Evolutionary conservation across 257 asterid species (phyloP), one percentile per base, ranked within the genome.

Genomic region (Misopates orontium): DNA sequence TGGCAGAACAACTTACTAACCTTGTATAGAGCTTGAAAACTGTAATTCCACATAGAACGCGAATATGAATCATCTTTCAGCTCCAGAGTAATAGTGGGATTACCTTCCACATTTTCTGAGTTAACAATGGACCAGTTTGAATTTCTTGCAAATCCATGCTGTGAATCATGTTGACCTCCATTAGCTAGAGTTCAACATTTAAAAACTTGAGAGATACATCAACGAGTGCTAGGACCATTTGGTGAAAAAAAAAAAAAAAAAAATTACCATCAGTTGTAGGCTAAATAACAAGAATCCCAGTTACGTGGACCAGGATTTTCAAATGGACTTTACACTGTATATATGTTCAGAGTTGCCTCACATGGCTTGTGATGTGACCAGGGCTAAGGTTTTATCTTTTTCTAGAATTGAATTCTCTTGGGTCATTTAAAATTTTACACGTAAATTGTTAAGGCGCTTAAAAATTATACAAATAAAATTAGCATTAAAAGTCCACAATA

Each of bases 141-240:
- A 73, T 94, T 94, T 79, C 99, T 88, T 52, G 96, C 99, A 85
- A 94, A 94, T 63, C 99, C 99, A 73, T 94, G 99, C 97, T 94
- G 96, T 61, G 36, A 73, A 73, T 61, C 66, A 75, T 45, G 67
- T 57, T 51, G 51, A 64, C 31, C 69, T 47, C 67, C 74, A 58
- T 67, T 47, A 78, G 69, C 63, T 36, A 47, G 64, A 40, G 60
- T 65, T 67, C 66, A 62, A 51, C 60, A 63, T 39, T 19, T 39
- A 70, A 14, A 51, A 72, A 68, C 58, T 71, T 66, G 71, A 61
- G 62, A 75, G 10, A 68, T 17, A 64, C 48, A 55, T 41, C 68
- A 50, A 16, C 14, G 61, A 68, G 3, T 50, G 49, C 4, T 28
- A 56, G 63, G 12, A 0, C 14, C 41, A 16, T 24, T 16, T 25